Evolutionary conservation across 345 rosid genomes (phyloP), one percentile per base, ranked within the genome.

Genomic region (Brassica cretica): DNA sequence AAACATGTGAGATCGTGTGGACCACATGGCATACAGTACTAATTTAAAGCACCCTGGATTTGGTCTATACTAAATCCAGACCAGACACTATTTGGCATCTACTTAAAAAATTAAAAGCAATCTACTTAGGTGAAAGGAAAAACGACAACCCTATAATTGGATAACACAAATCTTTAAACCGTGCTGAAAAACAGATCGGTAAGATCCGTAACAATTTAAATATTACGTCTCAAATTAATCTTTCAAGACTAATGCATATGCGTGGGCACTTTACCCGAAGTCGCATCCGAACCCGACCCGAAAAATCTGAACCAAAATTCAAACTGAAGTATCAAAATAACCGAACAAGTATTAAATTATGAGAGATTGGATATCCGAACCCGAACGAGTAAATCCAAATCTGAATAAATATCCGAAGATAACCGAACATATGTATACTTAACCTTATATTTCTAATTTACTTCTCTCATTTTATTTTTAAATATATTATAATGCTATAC

Each of bases 41-140:
- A 71, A 56, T 64, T 41, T 70, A n/a, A 80, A 74, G 58, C 82
- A 79, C 46, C 78, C 75, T 74, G 75, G 78, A 79, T 79, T 68
- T 79, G 78, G 82, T 74, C 78, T 68, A 74, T 14, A 44, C 68
- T 7, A 80, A 75, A 70, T 74, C 75, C 71, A 75, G 56, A 75
- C 82, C 66, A 70, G 61, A 59, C 70, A 64, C 21, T 80, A 30
- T 64, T n/a, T 64, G 69, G 73, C 44, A 80, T 65, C 72, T 70
- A 70, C 55, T 65, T 68, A 1, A 3, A 61, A 61, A 60, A 46
- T 0, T 27, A 60, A 61, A 78, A 35, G 46, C 19, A 4, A 67
- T 53, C 69, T 60, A 32, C 69, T 49, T 68, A 67, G 77, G 64
- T 46, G 21, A 66, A 60, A 44, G 59, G 56, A 51, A 33, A 79